These are phyloP conservation scores for Penicillium polonicum DNA, from an alignment of 2,329 filamentous ascomycete species.

Conservation along the genomic window DNA sequence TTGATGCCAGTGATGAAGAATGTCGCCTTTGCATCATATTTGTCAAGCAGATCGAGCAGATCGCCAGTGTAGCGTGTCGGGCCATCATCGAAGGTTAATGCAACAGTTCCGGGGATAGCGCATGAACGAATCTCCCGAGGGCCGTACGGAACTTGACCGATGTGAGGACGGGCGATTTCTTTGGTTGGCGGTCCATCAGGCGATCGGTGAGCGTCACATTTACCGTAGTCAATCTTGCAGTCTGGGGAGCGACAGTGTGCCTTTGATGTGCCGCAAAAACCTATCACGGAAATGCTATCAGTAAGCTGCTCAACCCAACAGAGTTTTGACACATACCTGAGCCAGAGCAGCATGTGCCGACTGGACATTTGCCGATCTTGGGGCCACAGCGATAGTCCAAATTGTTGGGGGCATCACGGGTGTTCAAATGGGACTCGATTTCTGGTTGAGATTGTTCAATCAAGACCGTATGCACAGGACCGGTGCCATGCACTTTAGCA, in stretches of 20 bases:
- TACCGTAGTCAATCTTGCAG: constrained; percentile 41
- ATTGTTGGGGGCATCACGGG: constrained; percentile 16
- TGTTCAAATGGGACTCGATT: constrained; percentile 8
- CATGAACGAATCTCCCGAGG: constrained; percentile 40
- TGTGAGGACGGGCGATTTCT: constrained; percentile 35
- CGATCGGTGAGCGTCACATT: constrained; percentile 38
- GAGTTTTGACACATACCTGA: constrained; percentile 30
- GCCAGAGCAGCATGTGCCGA: constrained; percentile 41
- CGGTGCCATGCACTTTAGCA: background rate
- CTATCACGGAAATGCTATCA: constrained; percentile 20
- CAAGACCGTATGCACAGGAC: constrained; percentile 3
- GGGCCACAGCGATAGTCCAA: constrained; percentile 37
- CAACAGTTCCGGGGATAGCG: constrained; percentile 57
- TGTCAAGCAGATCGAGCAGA: constrained; percentile 60
- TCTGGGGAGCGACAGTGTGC: constrained; percentile 43
- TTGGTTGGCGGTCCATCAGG: constrained; percentile 39
- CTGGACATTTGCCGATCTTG: constrained; percentile 34
- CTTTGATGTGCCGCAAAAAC: constrained; percentile 40
- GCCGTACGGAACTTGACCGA: constrained; percentile 40
- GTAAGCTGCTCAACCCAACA: background rate
- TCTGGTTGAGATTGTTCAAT: background rate
- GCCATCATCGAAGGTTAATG: constrained; percentile 67
- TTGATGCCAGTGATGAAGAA: constrained; percentile 62
- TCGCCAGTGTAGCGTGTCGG: constrained; percentile 61
- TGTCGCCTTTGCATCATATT: constrained; percentile 62